Evolutionary conservation across 768 basidiomycete species (phyloP), one percentile per base, ranked within the genome.

Genomic region (Trametes cubensis): DNA sequence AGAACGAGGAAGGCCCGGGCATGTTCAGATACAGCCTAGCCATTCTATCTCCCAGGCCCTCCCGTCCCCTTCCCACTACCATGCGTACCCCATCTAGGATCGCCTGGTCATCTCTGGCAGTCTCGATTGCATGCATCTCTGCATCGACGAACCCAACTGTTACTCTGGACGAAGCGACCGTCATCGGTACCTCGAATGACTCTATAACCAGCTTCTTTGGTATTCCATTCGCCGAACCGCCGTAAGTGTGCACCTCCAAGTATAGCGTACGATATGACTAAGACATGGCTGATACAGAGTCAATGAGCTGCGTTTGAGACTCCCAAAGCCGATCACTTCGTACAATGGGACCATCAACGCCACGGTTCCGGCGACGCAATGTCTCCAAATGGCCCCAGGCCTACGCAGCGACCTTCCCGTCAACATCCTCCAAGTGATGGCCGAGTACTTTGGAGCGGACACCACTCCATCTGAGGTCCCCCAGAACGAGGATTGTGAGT

Each of bases 321-420:
- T 60, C 3, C 68, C 68, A 21, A 49, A 65, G 14, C 34, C 68
- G 2, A 73, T 73, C 6, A 61, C 60, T 6, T 38, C 66, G 0
- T 72, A 78, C 57, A 64, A 55, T 1, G 76, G 76, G 3, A 62
- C 73, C 0, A 70, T 70, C 17, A 66, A 75, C 26, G 80, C 78
- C 7, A 73, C 70, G 0, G 44, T 51, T 1, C 77, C 72, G 44
- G 78, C 78, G 14, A 60, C 74, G 26, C 72, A 78, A 7, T 81
- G 80, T 54, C 73, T 73, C 15, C 79, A 81, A 58, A 77, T 75
- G 42, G 28, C 25, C 3, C 50, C 20, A 34, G 23, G 7, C 14
- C 61, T 18, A 41, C 68, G 13, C 34, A 60, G 1, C 64, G 55
- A 3, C 38, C 66, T 47, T 15, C 64, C 76, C 8, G 68, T 65